These are phyloP conservation scores for Ampelocalamus luodianensis DNA, from an alignment of 176 grass and related monocot genomes.

Conservation along the genomic window DNA sequence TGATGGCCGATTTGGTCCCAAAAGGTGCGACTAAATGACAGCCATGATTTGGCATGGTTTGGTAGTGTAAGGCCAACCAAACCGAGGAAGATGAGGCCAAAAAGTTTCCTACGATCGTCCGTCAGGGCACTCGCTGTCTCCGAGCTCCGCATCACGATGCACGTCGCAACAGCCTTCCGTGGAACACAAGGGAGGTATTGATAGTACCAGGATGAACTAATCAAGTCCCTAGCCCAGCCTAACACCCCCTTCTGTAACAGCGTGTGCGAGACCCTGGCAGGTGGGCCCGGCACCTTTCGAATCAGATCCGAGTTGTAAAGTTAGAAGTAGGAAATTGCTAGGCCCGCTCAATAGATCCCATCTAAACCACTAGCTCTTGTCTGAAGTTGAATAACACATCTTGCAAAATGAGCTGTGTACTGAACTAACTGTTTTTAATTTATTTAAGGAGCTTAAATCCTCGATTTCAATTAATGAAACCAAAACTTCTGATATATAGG, in stretches of 20 bases:
- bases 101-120: constrained; percentile 10
- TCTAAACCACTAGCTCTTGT: constrained; percentile 48
- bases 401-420: constrained; percentile 23
- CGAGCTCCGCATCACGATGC: constrained; percentile 3
- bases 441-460: too few species aligned
- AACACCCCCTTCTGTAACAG: neutral
- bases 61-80: constrained; percentile 18
- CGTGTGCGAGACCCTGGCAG: neutral
- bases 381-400: constrained; percentile 18
- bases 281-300: neutral
- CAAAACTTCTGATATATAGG: too few species aligned
- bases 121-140: constrained; percentile 21
- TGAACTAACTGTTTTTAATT: neutral
- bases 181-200: constrained; percentile 26
- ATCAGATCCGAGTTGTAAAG: constrained; percentile 47
- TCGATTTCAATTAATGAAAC: too few species aligned
- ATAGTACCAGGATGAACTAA: neutral
- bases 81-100: constrained; percentile 28
- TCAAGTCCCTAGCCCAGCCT: neutral
- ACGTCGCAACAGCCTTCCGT: constrained; percentile 23
- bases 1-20: neutral
- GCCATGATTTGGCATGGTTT: constrained; percentile 28
- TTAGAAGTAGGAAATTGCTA: neutral
- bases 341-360: constrained; percentile 37
- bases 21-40: constrained; percentile 18